Conservation (phyloP, 495 filamentous ascomycete genomes). For the Alectoria sarmentosa region DNA sequence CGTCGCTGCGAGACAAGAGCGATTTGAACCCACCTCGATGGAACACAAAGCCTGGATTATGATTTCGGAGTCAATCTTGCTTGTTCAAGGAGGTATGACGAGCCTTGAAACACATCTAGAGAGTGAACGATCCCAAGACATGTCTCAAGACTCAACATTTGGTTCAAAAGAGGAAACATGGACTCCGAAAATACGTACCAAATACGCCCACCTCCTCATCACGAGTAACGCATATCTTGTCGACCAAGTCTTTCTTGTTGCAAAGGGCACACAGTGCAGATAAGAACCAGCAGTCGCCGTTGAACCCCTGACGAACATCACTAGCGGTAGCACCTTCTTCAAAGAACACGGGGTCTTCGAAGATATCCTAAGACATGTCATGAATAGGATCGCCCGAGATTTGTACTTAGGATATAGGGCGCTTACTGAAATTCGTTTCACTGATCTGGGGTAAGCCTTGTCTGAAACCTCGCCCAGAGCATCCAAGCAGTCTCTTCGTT, state of each 20-base stretch:
- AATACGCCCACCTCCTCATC: slow-evolving; percentile 80
- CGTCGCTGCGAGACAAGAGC: background rate
- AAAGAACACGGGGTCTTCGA: slow-evolving; percentile 79
- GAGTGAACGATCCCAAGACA: too few relatives aligned
- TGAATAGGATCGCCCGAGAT: background rate
- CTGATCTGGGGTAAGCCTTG: slow-evolving; percentile 45
- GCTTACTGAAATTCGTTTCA: slow-evolving; percentile 56
- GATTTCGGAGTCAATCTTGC: too few relatives aligned
- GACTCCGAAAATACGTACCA: too few relatives aligned
- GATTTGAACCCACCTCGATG: slow-evolving; percentile 51
- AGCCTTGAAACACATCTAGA: too few relatives aligned
- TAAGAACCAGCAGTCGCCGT: slow-evolving; percentile 91
- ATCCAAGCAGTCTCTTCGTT: slow-evolving; percentile 54
- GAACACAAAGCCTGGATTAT: slow-evolving; percentile 95
- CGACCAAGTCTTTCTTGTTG: slow-evolving; percentile 71
- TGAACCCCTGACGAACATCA: slow-evolving; percentile 70
- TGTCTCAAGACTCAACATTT: too few relatives aligned
- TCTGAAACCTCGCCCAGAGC: slow-evolving; percentile 44
- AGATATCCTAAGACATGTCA: slow-evolving; percentile 56
- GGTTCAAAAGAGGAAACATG: too few relatives aligned
- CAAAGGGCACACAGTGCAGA: slow-evolving; percentile 77
- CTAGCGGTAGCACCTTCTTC: slow-evolving; percentile 76
- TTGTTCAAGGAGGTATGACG: too few relatives aligned
- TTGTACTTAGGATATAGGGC: background rate
- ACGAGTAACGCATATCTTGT: slow-evolving; percentile 73